Conservation (phyloP, 768 basidiomycete species). For the Leccinum subgranulosum region DNA sequence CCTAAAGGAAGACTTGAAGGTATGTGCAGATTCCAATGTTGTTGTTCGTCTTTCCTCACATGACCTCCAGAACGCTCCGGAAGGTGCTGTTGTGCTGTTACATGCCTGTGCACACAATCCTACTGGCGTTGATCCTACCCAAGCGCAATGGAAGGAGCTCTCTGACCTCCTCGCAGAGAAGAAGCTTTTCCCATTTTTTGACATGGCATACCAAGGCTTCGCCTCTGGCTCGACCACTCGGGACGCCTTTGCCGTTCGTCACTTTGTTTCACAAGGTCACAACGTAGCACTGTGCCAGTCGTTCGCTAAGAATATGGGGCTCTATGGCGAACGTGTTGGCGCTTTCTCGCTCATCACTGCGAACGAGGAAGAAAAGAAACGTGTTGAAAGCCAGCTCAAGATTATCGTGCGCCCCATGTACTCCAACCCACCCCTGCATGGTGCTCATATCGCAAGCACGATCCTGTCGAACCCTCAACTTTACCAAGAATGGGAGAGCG, state of each 20-base stretch:
- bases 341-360: slow-evolving; percentile 81
- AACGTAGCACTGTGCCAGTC: slow-evolving; percentile 90
- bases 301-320: slow-evolving; percentile 99
- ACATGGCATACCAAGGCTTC: slow-evolving; percentile 99
- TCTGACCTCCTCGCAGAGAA: slow-evolving; percentile 85
- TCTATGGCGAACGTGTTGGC: slow-evolving; percentile 98
- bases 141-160: slow-evolving; percentile 88
- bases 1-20: slow-evolving; percentile 83
- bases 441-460: slow-evolving; percentile 80
- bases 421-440: slow-evolving; percentile 94
- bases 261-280: slow-evolving; percentile 90
- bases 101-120: slow-evolving; percentile 99
- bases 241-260: slow-evolving; percentile 93
- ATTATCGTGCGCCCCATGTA: slow-evolving; percentile 96
- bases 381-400: slow-evolving; percentile 92
- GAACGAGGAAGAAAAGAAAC: slow-evolving; percentile 72
- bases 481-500: slow-evolving; percentile 83
- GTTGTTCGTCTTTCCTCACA: slow-evolving; percentile 12
- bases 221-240: slow-evolving; percentile 88
- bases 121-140: slow-evolving; percentile 95
- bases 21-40: slow-evolving; percentile 32
- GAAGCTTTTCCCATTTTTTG: slow-evolving; percentile 96
- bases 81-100: slow-evolving; percentile 80
- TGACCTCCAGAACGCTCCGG: slow-evolving; percentile 54
- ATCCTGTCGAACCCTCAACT: slow-evolving; percentile 75